Evolutionary conservation across 306 rosid species (phyloP).

Genomic region (Medicago arabica): DNA sequence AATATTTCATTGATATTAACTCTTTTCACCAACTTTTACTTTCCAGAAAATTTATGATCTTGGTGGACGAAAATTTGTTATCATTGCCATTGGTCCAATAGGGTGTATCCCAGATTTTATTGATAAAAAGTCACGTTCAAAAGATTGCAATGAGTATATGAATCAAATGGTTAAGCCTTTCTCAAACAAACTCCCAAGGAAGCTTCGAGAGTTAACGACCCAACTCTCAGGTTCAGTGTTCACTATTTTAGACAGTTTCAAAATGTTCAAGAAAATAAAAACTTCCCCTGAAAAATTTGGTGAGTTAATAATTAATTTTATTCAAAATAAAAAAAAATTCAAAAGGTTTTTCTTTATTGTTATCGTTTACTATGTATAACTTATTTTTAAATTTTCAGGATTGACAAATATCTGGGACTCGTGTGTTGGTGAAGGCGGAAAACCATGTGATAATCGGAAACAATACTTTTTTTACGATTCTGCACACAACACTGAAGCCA

Average conservation of each 20-base stretch:
- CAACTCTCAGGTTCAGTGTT: slow-evolving; percentile 22
- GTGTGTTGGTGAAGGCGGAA: slow-evolving; percentile 3
- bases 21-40: not conserved
- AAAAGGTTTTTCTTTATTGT: not conserved
- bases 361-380: not conserved
- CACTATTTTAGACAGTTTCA: slow-evolving; percentile 20
- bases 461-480: not conserved
- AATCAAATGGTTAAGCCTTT: slow-evolving; percentile 24
- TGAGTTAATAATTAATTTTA: not conserved
- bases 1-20: too few relatives aligned
- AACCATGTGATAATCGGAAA: slow-evolving; percentile 13
- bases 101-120: slow-evolving; percentile 21
- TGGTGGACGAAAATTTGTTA: slow-evolving; percentile 39
- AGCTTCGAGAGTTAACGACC: not conserved
- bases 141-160: slow-evolving; percentile 25
- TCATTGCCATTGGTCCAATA: slow-evolving; percentile 14
- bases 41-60: slow-evolving; percentile 30
- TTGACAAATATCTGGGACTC: slow-evolving; percentile 3
- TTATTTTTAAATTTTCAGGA: not conserved
- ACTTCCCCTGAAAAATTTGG: slow-evolving; percentile 26
- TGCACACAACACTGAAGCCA: not conserved
- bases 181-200: slow-evolving; percentile 25
- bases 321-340: too few relatives aligned
- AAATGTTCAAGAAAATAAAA: slow-evolving; percentile 9
- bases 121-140: not conserved